Evolutionary conservation across 1,284 basidiomycete species (phyloP).

Genomic region (Cryptococcus hybrid): DNA sequence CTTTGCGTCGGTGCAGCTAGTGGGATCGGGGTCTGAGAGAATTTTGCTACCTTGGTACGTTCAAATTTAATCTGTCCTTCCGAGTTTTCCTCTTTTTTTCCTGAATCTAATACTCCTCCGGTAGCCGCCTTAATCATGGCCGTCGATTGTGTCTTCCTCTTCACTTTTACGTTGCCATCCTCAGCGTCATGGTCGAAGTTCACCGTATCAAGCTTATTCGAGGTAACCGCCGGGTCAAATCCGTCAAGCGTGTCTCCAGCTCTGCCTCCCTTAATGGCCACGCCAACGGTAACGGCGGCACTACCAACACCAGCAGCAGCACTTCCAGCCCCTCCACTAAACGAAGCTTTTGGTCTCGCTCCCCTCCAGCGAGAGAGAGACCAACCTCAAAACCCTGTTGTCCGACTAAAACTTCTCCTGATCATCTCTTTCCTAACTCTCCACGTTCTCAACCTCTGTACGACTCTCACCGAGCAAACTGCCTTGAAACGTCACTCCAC

Average conservation of each 20-base stretch:
- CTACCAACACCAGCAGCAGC: conserved; percentile 8
- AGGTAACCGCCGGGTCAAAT: conserved; percentile 36
- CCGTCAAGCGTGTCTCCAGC: conserved; percentile 22
- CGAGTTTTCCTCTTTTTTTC: not conserved
- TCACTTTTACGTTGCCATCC: conserved; percentile 82
- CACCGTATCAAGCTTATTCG: conserved; percentile 60
- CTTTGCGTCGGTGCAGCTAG: conserved; percentile 82
- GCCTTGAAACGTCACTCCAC: conserved; percentile 59
- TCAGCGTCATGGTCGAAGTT: conserved; percentile 91
- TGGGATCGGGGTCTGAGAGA: conserved; percentile 88
- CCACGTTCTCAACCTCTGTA: conserved; percentile 89
- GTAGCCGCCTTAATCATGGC: conserved; percentile 68
- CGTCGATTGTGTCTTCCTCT: conserved; percentile 84
- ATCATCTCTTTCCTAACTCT: conserved; percentile 84
- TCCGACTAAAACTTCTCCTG: conserved; percentile 84
- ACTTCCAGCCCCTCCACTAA: conserved; percentile 1
- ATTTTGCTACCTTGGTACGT: conserved; percentile 82
- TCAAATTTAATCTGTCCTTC: not conserved
- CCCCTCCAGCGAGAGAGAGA: conserved; percentile 8
- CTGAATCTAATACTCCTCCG: not conserved
- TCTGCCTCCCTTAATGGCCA: conserved; percentile 13
- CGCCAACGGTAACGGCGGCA: not conserved
- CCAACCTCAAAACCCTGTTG: conserved; percentile 70
- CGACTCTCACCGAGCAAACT: conserved; percentile 78
- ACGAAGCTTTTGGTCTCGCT: not conserved